phyloP scores from a whole-genome alignment of 129 eudicot genomes.

The Lactuca saligna region DNA sequence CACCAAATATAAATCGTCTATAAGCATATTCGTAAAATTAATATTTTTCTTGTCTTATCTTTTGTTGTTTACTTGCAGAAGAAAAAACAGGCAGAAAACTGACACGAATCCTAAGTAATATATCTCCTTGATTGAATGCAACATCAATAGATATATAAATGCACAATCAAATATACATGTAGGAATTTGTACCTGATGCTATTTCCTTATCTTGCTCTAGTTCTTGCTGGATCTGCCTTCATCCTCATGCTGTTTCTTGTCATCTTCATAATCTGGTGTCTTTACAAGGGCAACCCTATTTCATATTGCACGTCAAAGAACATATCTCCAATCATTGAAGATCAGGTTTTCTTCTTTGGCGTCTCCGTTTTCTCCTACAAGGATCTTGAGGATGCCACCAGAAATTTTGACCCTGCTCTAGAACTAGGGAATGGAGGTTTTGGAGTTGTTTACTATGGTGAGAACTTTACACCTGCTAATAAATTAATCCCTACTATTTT shows the following conservation, averaged over 20 bases:
- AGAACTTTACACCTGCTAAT: background rate
- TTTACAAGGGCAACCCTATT: conserved; percentile 14
- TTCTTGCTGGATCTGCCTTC: conserved; percentile 27
- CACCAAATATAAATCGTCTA: background rate
- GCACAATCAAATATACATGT: background rate
- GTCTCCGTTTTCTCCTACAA: conserved; percentile 48
- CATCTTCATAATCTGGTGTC: conserved; percentile 24
- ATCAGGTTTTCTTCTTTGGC: conserved; percentile 30
- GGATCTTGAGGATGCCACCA: conserved; percentile 60
- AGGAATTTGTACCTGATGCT: background rate
- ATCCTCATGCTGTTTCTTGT: conserved; percentile 17
- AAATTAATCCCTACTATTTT: too few relatives aligned
- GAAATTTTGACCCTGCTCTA: conserved; percentile 41
- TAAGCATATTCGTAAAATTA: background rate
- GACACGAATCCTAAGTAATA: conserved; percentile 12
- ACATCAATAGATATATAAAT: background rate
- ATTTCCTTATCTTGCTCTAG: conserved; percentile 24
- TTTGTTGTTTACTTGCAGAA: background rate
- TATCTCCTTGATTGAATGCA: background rate
- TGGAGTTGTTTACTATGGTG: conserved; percentile 59
- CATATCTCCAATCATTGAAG: conserved; percentile 30
- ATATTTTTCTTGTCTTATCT: background rate
- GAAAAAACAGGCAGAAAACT: background rate
- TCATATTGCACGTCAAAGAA: conserved; percentile 22
- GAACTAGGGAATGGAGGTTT: conserved; percentile 66